phyloP scores from a whole-genome alignment of 257 asterid species.

The Knoxia roxburghii region DNA sequence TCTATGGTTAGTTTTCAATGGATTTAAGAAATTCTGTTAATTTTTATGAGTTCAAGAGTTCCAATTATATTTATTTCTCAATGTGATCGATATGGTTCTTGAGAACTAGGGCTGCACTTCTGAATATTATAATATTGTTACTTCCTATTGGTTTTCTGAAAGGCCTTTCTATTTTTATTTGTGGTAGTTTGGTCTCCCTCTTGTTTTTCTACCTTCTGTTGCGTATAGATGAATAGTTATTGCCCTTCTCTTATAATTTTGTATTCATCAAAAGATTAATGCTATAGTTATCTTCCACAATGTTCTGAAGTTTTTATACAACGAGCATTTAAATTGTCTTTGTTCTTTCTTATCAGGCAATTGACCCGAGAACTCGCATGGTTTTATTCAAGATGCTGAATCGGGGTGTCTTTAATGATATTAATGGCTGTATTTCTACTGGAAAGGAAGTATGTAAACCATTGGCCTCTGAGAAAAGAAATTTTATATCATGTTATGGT shows the following conservation, averaged over 20 bases:
- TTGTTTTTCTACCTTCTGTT: background rate
- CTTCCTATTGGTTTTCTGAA: background rate
- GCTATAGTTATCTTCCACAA: too few relatives aligned
- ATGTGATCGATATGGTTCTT: background rate
- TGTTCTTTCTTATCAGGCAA: conserved; percentile 54
- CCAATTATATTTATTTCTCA: background rate
- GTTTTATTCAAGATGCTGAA: conserved; percentile 90
- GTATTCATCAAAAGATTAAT: background rate
- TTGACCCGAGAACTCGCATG: conserved; percentile 99
- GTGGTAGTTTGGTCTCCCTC: background rate
- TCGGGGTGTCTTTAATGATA: conserved; percentile 69
- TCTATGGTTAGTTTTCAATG: background rate
- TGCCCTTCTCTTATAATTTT: background rate
- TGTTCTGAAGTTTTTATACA: background rate
- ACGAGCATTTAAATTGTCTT: background rate
- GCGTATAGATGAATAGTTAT: background rate
- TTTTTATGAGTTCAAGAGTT: background rate
- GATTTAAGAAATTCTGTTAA: background rate
- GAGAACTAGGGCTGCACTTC: background rate
- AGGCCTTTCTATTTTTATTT: background rate
- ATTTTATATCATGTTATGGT: background rate
- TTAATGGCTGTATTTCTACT: conserved; percentile 97
- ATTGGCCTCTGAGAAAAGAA: background rate
- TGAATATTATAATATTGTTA: background rate
- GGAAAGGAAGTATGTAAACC: conserved; percentile 79